phyloP scores from a whole-genome alignment of 2,329 filamentous ascomycete genomes.

The Monosporascus cannonballus region DNA sequence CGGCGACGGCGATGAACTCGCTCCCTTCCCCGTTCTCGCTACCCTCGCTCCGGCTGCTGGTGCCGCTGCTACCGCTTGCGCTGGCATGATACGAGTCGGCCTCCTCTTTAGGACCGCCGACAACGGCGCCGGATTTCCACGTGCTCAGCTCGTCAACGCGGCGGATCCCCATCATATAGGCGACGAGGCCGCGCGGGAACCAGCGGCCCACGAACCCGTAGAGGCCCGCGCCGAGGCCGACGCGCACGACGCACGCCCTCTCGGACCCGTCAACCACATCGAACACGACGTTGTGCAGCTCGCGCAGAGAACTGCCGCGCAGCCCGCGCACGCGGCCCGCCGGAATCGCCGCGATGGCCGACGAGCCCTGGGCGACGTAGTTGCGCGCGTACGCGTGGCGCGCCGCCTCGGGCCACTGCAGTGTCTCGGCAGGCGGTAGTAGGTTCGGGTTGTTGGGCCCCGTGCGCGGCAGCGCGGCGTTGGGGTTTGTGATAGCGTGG shows the following conservation, averaged over 20 bases:
- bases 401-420: slow-evolving; percentile 58
- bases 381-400: slow-evolving; percentile 57
- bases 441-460: slow-evolving; percentile 18
- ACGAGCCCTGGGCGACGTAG: slow-evolving; percentile 49
- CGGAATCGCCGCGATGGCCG: slow-evolving; percentile 51
- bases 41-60: slow-evolving; percentile 18
- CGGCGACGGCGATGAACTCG: slow-evolving; percentile 48
- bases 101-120: too few relatives aligned
- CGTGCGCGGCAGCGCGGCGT: slow-evolving; percentile 9
- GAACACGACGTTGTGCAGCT: slow-evolving; percentile 82
- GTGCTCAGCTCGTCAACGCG: slow-evolving; percentile 50
- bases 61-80: slow-evolving; percentile 17
- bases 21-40: slow-evolving; percentile 28
- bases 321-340: slow-evolving; percentile 52
- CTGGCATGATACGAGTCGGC: slow-evolving; percentile 7
- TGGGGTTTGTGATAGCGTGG: slow-evolving; percentile 26
- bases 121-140: slow-evolving; percentile 31
- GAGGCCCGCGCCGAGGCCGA: slow-evolving; percentile 76
- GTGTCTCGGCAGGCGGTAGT: slow-evolving; percentile 44
- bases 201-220: slow-evolving; percentile 83
- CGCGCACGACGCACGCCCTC: slow-evolving; percentile 60
- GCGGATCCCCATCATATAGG: slow-evolving; percentile 86
- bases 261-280: slow-evolving; percentile 71
- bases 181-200: slow-evolving; percentile 71
- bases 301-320: slow-evolving; percentile 66